Conservation (phyloP, 225 moss, liverwort and hornwort species). For the Anthoceros angustus region DNA sequence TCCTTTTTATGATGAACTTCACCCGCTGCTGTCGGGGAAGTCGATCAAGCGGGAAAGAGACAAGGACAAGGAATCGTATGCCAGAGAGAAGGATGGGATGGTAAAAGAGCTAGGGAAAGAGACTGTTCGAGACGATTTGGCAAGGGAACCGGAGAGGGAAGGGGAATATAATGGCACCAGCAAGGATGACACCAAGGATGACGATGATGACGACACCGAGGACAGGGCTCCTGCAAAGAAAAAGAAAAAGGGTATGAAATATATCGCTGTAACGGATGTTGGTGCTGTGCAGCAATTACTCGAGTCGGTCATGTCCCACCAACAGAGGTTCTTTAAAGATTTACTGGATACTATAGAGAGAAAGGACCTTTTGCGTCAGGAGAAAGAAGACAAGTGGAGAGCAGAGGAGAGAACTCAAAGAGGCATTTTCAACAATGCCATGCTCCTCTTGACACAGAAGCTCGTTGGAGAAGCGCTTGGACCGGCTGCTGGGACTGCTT, state of each 20-base stretch:
- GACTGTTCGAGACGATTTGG: slow-evolving; percentile 16
- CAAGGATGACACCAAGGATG: slow-evolving; percentile 25
- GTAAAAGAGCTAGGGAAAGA: slow-evolving; percentile 25
- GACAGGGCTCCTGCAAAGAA: slow-evolving; percentile 32
- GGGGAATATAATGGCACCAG: slow-evolving; percentile 13
- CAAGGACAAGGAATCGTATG: slow-evolving; percentile 32
- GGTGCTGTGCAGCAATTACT: slow-evolving; percentile 41
- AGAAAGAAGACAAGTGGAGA: slow-evolving; percentile 72
- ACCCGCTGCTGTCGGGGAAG: slow-evolving; percentile 71
- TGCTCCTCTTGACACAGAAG: slow-evolving; percentile 55
- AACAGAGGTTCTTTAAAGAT: slow-evolving; percentile 55
- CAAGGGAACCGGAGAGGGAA: slow-evolving; percentile 22
- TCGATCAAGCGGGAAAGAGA: slow-evolving; percentile 57
- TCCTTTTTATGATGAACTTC: slow-evolving; percentile 79
- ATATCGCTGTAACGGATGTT: slow-evolving; percentile 32
- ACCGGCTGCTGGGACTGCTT: slow-evolving; percentile 13
- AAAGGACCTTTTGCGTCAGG: slow-evolving; percentile 55
- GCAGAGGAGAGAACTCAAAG: slow-evolving; percentile 49
- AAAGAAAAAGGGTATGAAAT: slow-evolving; percentile 31
- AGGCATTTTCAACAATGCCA: slow-evolving; percentile 59
- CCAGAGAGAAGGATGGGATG: slow-evolving; percentile 15
- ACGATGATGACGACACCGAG: slow-evolving; percentile 31
- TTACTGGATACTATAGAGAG: slow-evolving; percentile 53
- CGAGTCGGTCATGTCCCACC: slow-evolving; percentile 37
- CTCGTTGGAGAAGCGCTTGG: slow-evolving; percentile 40